Conservation (phyloP, 371 early-diverging fungal species). For the Apophysomyces ossiformis region DNA sequence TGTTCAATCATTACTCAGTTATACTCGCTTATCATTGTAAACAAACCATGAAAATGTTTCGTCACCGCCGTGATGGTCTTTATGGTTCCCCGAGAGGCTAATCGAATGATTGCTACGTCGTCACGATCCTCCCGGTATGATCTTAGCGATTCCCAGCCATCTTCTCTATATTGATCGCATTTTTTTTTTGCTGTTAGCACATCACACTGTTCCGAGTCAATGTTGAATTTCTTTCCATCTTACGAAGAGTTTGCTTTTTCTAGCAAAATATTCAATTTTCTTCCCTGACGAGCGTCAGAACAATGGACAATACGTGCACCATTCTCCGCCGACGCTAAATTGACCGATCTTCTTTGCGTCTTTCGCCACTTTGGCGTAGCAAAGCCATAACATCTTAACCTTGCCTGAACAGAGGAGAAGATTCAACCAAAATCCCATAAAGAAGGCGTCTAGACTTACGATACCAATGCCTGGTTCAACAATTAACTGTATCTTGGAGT, state of each 20-base stretch:
- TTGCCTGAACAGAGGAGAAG: slow-evolving; percentile 39
- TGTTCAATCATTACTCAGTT: background rate
- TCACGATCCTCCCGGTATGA: slow-evolving; percentile 57
- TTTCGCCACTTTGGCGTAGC: slow-evolving; percentile 60
- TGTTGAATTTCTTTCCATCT: background rate
- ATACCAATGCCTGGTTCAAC: slow-evolving; percentile 88
- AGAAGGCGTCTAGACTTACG: slow-evolving; percentile 29
- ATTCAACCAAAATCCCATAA: background rate
- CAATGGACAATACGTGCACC: slow-evolving; percentile 75
- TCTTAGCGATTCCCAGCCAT: slow-evolving; percentile 79
- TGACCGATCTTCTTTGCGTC: slow-evolving; percentile 48
- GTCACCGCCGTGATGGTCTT: slow-evolving; percentile 75
- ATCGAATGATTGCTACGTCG: slow-evolving; percentile 71
- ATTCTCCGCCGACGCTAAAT: slow-evolving; percentile 73
- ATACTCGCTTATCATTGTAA: background rate
- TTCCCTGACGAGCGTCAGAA: slow-evolving; percentile 71
- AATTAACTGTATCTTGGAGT: slow-evolving; percentile 68
- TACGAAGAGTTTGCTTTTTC: slow-evolving; percentile 55
- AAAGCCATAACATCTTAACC: slow-evolving; percentile 79
- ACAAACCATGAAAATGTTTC: slow-evolving; percentile 73
- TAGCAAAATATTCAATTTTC: slow-evolving; percentile 67
- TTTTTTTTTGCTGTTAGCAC: background rate
- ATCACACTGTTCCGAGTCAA: too few relatives aligned
- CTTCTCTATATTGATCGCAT: slow-evolving; percentile 31
- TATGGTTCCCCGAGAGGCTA: slow-evolving; percentile 70